Percentiles rank a stretch among this genome's conserved stretches.
Evolutionary conservation across 208 protist genomes (phyloP).

Genomic region (Tritrichomonas foetus): DNA sequence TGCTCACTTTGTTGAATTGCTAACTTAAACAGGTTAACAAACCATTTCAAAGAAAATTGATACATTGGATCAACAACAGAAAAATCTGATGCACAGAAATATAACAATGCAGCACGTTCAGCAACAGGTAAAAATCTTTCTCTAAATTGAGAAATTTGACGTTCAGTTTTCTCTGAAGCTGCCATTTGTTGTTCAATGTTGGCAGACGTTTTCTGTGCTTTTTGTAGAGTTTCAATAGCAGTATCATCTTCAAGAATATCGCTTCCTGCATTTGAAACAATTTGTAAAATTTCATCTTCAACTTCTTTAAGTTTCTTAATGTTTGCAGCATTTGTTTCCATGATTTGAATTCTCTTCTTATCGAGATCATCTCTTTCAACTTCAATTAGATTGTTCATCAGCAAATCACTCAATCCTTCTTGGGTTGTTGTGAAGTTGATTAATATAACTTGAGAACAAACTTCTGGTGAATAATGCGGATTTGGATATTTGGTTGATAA

Average conservation of each 20-base stretch:
- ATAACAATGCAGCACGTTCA: conserved; percentile 77
- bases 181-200: conserved; percentile 74
- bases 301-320: conserved; percentile 92
- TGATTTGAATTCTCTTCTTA: conserved; percentile 78
- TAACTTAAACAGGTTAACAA: neutral
- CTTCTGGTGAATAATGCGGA: conserved; percentile 93
- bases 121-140: conserved; percentile 80
- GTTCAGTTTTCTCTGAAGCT: conserved; percentile 79
- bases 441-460: conserved; percentile 90
- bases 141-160: conserved; percentile 77
- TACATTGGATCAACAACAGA: conserved; percentile 62
- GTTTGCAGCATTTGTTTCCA: conserved; percentile 91
- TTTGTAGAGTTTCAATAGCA: conserved; percentile 88
- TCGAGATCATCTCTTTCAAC: conserved; percentile 92
- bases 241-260: conserved; percentile 91
- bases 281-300: conserved; percentile 86
- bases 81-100: conserved; percentile 78
- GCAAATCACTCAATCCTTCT: conserved; percentile 91
- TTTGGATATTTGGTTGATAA: conserved; percentile 94
- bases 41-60: conserved; percentile 45
- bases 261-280: conserved; percentile 74
- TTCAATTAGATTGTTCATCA: conserved; percentile 92
- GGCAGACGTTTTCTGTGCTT: conserved; percentile 65
- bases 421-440: conserved; percentile 98
- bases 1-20: neutral